phyloP scores from a whole-genome alignment of 257 asterid genomes.

The Nicotiana tomentosiformis region DNA sequence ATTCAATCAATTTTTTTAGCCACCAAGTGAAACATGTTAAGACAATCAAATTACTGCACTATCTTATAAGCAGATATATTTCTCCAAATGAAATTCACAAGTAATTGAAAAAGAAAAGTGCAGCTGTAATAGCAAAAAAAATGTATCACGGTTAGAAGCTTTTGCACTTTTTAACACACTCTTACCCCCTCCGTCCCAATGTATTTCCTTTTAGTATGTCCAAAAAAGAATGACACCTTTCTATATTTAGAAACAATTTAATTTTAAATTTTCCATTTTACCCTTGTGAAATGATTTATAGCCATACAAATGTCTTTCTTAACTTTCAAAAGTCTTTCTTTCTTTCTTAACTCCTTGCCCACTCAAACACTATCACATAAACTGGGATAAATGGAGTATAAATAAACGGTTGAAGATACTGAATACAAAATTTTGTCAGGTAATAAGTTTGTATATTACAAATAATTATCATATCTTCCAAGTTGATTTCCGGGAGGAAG shows the following conservation, averaged over 20 bases:
- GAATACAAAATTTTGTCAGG: background rate
- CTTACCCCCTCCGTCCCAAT: background rate
- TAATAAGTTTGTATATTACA: background rate
- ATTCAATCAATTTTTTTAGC: background rate
- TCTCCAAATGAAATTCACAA: background rate
- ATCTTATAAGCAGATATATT: background rate
- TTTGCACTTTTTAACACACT: background rate
- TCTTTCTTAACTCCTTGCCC: too few species aligned
- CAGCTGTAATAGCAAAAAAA: background rate
- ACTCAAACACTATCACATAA: too few species aligned
- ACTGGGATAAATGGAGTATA: background rate
- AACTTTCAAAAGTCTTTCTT: too few species aligned
- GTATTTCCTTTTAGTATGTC: too few species aligned
- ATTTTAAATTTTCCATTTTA: too few species aligned
- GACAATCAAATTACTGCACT: background rate
- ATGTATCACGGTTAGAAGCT: background rate
- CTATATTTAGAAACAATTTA: too few species aligned
- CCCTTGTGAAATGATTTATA: too few species aligned
- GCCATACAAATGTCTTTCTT: too few species aligned
- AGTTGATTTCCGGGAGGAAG: background rate
- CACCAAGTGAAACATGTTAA: background rate
- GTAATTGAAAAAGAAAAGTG: background rate
- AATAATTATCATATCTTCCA: background rate
- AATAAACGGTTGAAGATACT: background rate
- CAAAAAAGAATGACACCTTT: too few species aligned